Conservation (phyloP, 257 asterid genomes). For the Echites panduratus region DNA sequence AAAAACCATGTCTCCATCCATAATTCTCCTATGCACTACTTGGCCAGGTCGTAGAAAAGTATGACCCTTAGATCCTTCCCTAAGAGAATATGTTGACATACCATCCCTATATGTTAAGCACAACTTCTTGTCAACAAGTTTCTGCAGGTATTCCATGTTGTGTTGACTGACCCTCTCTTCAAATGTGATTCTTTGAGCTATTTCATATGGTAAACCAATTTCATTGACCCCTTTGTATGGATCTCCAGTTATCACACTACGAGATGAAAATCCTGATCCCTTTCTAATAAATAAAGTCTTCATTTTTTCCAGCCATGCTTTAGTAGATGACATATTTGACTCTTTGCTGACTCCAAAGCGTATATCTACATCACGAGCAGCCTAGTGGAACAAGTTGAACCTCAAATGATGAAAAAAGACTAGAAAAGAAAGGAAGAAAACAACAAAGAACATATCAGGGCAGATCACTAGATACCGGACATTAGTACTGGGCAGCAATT, state of each 20-base stretch:
- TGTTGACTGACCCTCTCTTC: conserved; percentile 86
- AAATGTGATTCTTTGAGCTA: conserved; percentile 85
- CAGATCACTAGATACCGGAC: background rate
- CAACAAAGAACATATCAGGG: background rate
- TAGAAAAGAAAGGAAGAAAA: background rate
- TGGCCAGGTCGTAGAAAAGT: conserved; percentile 89
- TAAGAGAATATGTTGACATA: conserved; percentile 58
- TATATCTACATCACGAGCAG: conserved; percentile 84
- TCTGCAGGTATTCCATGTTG: conserved; percentile 67
- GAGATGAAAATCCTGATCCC: conserved; percentile 98
- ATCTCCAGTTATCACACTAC: conserved; percentile 96
- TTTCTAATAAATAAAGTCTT: conserved; percentile 86
- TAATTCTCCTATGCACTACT: conserved; percentile 78
- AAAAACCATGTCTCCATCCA: conserved; percentile 95
- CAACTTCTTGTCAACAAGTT: conserved; percentile 75
- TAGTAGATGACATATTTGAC: conserved; percentile 60
- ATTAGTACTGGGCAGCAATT: background rate
- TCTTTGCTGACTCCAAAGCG: conserved; percentile 83
- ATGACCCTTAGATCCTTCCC: conserved; percentile 95
- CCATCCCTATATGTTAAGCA: conserved; percentile 88
- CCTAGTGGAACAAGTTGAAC: conserved; percentile 33
- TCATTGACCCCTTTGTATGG: conserved; percentile 86
- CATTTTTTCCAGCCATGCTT: conserved; percentile 99
- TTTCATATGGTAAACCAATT: conserved; percentile 83
- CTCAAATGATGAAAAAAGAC: background rate